Conservation (phyloP, 805 yeast genomes). For the Wickerhamiella hasegawae region DNA sequence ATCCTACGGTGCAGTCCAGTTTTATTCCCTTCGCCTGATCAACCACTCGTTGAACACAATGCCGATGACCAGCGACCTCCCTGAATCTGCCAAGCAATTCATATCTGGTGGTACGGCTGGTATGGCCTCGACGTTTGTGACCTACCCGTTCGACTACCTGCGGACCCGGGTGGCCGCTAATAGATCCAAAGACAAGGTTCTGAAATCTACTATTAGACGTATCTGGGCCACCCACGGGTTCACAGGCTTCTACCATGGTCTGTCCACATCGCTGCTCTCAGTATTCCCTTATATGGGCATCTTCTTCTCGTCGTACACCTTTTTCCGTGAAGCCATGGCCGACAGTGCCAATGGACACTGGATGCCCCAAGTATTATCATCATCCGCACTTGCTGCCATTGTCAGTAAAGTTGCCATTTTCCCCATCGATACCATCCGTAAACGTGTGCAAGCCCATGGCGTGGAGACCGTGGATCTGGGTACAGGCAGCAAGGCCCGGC, state of each 20-base stretch:
- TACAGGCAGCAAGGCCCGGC: slow-evolving; percentile 5
- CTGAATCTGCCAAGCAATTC: slow-evolving; percentile 29
- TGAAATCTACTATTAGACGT: slow-evolving; percentile 17
- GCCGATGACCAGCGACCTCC: slow-evolving; percentile 15
- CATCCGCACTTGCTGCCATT: slow-evolving; percentile 67
- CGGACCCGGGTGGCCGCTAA: slow-evolving; percentile 76
- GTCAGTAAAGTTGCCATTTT: slow-evolving; percentile 58
- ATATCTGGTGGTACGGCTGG: slow-evolving; percentile 72
- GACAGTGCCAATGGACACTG: slow-evolving; percentile 1
- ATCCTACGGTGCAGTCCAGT: slow-evolving; percentile 73
- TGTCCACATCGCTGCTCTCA: slow-evolving; percentile 36
- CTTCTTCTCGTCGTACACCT: slow-evolving; percentile 28
- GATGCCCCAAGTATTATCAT: slow-evolving; percentile 18
- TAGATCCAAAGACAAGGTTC: slow-evolving; percentile 13
- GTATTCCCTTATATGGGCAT: slow-evolving; percentile 59
- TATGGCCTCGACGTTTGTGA: slow-evolving; percentile 44
- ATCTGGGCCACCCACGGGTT: slow-evolving; percentile 29
- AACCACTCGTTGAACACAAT: slow-evolving; percentile 28
- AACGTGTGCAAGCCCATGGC: slow-evolving; percentile 54
- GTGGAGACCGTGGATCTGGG: slow-evolving; percentile 6
- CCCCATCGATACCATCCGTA: slow-evolving; percentile 74
- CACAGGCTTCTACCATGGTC: slow-evolving; percentile 34
- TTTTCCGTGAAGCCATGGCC: slow-evolving; percentile 7
- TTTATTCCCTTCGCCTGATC: slow-evolving; percentile 47
- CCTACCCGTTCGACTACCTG: slow-evolving; percentile 85